Conservation (phyloP, 257 asterid species). For the Plectranthus barbatus region DNA sequence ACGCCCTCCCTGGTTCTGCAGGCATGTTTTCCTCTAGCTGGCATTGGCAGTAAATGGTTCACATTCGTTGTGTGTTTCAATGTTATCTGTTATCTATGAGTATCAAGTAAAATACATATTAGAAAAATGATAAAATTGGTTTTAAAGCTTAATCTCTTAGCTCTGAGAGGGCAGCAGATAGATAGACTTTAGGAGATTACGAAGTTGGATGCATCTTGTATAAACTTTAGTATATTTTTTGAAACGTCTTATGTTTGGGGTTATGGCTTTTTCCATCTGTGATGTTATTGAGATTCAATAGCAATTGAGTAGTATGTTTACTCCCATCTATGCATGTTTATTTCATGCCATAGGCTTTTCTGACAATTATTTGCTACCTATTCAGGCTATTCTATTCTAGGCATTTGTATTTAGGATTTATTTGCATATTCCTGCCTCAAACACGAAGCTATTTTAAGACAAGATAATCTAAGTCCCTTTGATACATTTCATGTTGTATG, state of each 20-base stretch:
- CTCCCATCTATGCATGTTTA: neutral
- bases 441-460: neutral
- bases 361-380: neutral
- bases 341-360: neutral
- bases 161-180: neutral
- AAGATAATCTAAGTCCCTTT: neutral
- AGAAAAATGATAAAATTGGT: neutral
- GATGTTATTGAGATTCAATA: neutral
- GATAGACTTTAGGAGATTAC: neutral
- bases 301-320: neutral
- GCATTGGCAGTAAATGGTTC: neutral
- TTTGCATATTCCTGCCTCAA: neutral
- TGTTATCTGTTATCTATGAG: slow-evolving; percentile 1
- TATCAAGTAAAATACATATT: neutral
- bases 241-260: neutral
- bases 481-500: neutral
- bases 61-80: neutral
- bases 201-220: neutral
- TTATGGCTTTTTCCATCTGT: neutral
- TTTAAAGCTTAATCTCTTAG: neutral
- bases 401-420: neutral
- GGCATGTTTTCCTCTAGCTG: slow-evolving; percentile 32
- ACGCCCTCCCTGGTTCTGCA: slow-evolving; percentile 92
- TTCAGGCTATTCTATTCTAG: neutral
- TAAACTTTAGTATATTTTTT: neutral